Evolutionary conservation across 176 grass and related monocot genomes (phyloP), one percentile per base, ranked within the genome.

Genomic region (Alloteropsis semialata): DNA sequence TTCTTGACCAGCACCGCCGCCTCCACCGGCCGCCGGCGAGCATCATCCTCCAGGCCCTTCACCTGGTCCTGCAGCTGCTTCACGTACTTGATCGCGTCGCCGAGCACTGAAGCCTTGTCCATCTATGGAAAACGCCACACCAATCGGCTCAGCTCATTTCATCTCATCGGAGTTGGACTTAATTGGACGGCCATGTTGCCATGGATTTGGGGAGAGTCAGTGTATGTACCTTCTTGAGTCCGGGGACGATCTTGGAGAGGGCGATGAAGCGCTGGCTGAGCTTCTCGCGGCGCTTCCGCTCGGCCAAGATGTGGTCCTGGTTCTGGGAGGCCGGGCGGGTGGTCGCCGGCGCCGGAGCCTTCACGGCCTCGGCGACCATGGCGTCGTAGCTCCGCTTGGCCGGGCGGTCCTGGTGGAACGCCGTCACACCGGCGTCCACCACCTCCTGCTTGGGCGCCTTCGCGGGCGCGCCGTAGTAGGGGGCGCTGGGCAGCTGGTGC

Each of bases 21-120:
- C 84, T 99, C 97, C 9, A 99, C 89, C 0, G 85, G 94, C 67
- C 87, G 80, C 74, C 94, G 89, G 66, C 77, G 62, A 9, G 85
- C 84, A 64, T 84, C 93, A 0, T 88, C 87, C 74, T 99, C 93
- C 29, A 99, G 86, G 39, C 81, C 72, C 53, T 82, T 79, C 58
- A 99, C 85, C 88, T 94, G 90, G 19, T 99, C 93, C 80, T 99
- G 91, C 65, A 99, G 93, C 69, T 88, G 80, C 74, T 92, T 96
- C 55, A 99, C 87, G 84, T 99, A 96, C 75, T 99, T 96, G 67
- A 99, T 94, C n/a, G 93, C 97, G 83, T 99, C 97, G 55, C 97
- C 89, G n/a, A 99, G 89, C 74, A 99, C 97, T 0, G 97, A 96
- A 50, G 97, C 97, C 87, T 99, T 99, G 88, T 99, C 97, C 97